Base-by-base conservation (phyloP, 2,329 filamentous ascomycete genomes). In the Pyricularia sp. region DNA sequence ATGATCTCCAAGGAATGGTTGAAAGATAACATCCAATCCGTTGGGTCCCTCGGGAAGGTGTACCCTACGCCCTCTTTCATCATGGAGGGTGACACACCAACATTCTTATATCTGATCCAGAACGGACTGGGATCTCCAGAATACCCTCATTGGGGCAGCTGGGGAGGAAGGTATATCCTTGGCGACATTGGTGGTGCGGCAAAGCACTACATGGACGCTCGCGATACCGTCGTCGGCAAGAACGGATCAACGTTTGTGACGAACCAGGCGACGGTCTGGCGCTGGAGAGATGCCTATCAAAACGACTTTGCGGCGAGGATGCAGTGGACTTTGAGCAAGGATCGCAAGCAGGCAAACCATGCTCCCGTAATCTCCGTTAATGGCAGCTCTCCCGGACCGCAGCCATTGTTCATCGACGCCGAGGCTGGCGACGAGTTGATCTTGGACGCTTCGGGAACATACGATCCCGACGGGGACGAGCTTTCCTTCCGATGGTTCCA, bases 21-120 rank as follows among this genome's bases (percentile, higher is more conserved):
- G 68, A 79, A 81, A 63, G 76, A 83, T 61, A 79, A 87, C 71
- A 83, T 88, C 64, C 85, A 86, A 70, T 17, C 58, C 1, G 79
- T 86, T 26, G 78, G 78, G 0, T 75, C 77, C 4, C 71, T 86
- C 6, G 83, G 83, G 1, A 70, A 72, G 0, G 76, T 74, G 1
- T 85, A 85, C 69, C 82, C 82, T 0, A 75, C 85, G 70, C 81
- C 81, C 64, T 73, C 80, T 10, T 86, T 79, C 71, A 85, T 86
- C 68, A 79, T 81, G 26, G 86, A 88, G 73, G 82, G 83, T n/a
- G 83, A 84, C 69, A 83, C 81, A 1, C 83, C 83, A 0, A 81
- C 83, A 0, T 82, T 85, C 66, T 77, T 85, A 11, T 84, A 83
- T 69, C 77, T 81, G 0, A 79, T 83, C 26, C 81, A 82, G 65